These are phyloP conservation scores for Cryptococcus sp. DNA, from an alignment of 1,284 basidiomycete genomes.

Conservation along the genomic window DNA sequence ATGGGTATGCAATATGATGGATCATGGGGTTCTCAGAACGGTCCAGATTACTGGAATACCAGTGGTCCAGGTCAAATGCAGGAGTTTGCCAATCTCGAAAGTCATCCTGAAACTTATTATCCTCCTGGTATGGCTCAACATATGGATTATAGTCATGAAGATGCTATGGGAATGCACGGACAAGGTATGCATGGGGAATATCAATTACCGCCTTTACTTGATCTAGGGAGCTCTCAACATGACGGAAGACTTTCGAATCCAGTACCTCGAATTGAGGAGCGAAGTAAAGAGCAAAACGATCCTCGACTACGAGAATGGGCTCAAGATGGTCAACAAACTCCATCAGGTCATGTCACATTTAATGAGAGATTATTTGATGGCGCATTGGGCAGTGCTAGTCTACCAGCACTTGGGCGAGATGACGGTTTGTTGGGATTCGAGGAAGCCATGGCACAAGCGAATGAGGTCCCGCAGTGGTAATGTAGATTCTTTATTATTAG, in stretches of 20 bases:
- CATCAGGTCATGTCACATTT: conserved; percentile 34
- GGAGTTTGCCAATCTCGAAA: background rate
- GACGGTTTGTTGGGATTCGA: conserved; percentile 23
- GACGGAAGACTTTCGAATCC: background rate
- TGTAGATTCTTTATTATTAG: background rate
- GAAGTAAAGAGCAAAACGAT: background rate
- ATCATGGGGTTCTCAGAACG: background rate
- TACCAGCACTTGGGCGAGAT: conserved; percentile 7
- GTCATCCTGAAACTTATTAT: background rate
- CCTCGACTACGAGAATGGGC: conserved; percentile 12
- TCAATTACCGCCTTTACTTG: background rate
- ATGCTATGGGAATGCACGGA: background rate
- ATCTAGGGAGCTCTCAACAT: background rate
- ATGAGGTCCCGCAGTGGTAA: conserved; percentile 14
- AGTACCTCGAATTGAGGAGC: background rate
- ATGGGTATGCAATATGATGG: conserved; percentile 7
- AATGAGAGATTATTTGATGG: conserved; percentile 36
- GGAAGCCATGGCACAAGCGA: conserved; percentile 26
- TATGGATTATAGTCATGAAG: background rate
- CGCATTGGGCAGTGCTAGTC: conserved; percentile 21
- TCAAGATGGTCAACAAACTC: conserved; percentile 26
- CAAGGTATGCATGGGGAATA: background rate
- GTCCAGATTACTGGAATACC: conserved; percentile 5
- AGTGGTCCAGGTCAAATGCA: background rate
- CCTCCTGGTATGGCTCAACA: background rate